Conservation (phyloP, 768 basidiomycete species). For the Termitomyces sp. region DNA sequence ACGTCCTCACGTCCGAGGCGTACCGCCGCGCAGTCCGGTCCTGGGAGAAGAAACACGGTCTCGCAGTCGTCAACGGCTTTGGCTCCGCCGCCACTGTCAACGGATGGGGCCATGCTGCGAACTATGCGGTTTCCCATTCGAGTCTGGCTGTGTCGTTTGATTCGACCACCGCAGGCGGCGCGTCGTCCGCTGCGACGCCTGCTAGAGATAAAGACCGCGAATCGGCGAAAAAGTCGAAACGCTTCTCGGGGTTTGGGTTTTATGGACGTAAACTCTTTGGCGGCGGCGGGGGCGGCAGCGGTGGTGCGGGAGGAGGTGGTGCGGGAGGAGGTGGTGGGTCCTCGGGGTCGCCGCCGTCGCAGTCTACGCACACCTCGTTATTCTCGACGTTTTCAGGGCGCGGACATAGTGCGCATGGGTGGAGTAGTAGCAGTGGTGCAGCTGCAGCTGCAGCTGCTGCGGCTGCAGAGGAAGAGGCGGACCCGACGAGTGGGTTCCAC, state of each 20-base stretch:
- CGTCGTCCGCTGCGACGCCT: neutral
- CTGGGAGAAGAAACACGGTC: constrained; percentile 70
- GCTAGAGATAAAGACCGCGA: neutral
- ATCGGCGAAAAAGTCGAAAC: constrained; percentile 57
- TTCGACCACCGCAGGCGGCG: neutral
- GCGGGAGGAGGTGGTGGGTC: constrained; percentile 9
- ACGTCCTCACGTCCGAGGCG: constrained; percentile 70
- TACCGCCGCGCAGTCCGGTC: constrained; percentile 69
- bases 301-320: neutral
- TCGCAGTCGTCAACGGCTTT: constrained; percentile 1
- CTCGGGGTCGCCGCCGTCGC: constrained; percentile 53
- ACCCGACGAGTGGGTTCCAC: constrained; percentile 92
- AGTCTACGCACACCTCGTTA: neutral
- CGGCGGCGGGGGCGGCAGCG: constrained; percentile 30
- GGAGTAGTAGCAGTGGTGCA: no score
- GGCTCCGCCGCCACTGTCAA: neutral
- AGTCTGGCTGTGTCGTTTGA: constrained; percentile 62
- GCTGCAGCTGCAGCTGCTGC: no score
- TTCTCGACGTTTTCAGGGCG: constrained; percentile 1
- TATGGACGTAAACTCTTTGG: constrained; percentile 84
- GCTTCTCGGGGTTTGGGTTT: constrained; percentile 96
- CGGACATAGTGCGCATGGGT: neutral
- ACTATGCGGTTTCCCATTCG: constrained; percentile 48
- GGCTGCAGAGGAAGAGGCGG: constrained; percentile 39
- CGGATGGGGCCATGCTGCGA: neutral